Base-by-base conservation (phyloP, 768 basidiomycete genomes). In the Tulasnella sp. region DNA sequence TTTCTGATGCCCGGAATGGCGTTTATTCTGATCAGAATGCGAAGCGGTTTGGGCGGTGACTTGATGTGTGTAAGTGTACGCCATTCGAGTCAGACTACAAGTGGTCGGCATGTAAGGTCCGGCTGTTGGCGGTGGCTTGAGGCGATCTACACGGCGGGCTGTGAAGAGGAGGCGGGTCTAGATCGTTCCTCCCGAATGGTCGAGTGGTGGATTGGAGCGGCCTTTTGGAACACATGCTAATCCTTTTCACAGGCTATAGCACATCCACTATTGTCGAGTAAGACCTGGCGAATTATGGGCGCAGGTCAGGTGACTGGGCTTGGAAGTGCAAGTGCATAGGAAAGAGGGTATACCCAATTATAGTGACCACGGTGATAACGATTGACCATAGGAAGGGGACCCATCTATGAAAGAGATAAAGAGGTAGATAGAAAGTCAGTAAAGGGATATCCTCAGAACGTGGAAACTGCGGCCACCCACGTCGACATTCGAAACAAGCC, bases 341-440 rank as follows among this genome's bases (percentile, higher is more conserved):
- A 23, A 51, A 16, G 77, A 32, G 26, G 71, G 79, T 70, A 67
- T 55, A 79, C 79, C 79, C 78, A 46, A 79, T 79, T 9, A 79
- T 79, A 26, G 79, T 61, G 57, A 79, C 72, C 13, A 79, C 37
- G 5, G 79, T 79, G 46, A 80, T 44, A 16, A 79, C 79, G 16
- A 79, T 32, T 15, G 79, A 57, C 79, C 79, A 79, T n/a, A 79
- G 57, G 42, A 79, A 79, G 20, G 79, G 79, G 4, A 79, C 78
- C 79, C 79, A 79, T 51, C 79, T 79, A 69, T 23, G 26, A 3
- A 29, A 39, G 23, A n/a, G 10, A n/a, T n/a, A n/a, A n/a, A n/a
- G n/a, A n/a, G n/a, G 26, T 13, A 23, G 23, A 69, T 29, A n/a
- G 13, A 69, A 29, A n/a, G 67, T 29, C 37, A 23, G 13, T 6